Evolutionary conservation across 139 green algal genomes (phyloP).

Genomic region (Picochlorum sp.): DNA sequence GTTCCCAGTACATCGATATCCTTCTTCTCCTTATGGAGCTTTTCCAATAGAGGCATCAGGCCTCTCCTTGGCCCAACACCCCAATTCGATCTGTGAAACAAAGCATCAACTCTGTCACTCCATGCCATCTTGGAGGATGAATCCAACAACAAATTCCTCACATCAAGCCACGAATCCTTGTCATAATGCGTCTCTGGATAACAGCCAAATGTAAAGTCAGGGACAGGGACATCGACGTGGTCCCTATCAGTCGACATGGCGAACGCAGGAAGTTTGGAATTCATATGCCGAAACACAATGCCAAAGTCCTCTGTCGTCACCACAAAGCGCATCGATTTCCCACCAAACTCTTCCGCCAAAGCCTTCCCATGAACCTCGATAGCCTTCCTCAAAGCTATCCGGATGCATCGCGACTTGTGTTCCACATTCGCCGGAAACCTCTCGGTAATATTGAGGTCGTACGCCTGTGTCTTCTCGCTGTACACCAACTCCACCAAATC

Average conservation of each 20-base stretch:
- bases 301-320: slow-evolving; percentile 32
- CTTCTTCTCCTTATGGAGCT: background rate
- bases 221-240: slow-evolving; percentile 25
- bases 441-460: slow-evolving; percentile 8
- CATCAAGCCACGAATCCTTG: slow-evolving; percentile 24
- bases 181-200: slow-evolving; percentile 30
- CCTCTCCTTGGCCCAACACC: slow-evolving; percentile 15
- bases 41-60: slow-evolving; percentile 26
- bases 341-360: slow-evolving; percentile 10
- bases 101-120: slow-evolving; percentile 11
- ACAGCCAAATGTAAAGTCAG: slow-evolving; percentile 30
- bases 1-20: slow-evolving; percentile 12
- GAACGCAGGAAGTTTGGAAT: slow-evolving; percentile 26
- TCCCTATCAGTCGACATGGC: slow-evolving; percentile 27
- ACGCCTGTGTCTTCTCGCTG: slow-evolving; percentile 1
- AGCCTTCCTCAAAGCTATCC: slow-evolving; percentile 10
- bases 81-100: slow-evolving; percentile 31
- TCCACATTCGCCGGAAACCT: slow-evolving; percentile 3
- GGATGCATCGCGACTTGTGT: slow-evolving; percentile 3
- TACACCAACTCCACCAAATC: slow-evolving; percentile 9
- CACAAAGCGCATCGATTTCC: slow-evolving; percentile 12
- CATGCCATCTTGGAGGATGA: slow-evolving; percentile 19
- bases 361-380: slow-evolving; percentile 18
- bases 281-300: slow-evolving; percentile 7
- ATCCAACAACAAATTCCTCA: slow-evolving; percentile 15